phyloP scores from a whole-genome alignment of 2,329 filamentous ascomycete genomes.

The Arthrobotrys sphaeroides region DNA sequence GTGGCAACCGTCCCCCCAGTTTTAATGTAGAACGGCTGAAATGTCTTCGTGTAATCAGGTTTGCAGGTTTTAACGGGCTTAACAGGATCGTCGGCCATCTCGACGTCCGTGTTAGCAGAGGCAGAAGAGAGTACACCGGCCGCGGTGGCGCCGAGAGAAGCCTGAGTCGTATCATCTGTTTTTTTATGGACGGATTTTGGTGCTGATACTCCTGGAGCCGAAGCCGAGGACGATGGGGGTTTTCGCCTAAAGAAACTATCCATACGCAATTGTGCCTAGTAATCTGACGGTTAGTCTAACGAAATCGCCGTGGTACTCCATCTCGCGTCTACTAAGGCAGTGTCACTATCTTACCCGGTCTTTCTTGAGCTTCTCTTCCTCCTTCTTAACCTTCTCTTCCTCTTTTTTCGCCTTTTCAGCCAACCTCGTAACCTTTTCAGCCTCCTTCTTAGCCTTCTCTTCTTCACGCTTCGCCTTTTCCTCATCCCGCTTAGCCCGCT shows the following conservation, averaged over 20 bases:
- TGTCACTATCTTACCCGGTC: conserved; percentile 55
- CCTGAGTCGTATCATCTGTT: conserved; percentile 50
- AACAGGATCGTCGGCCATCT: conserved; percentile 49
- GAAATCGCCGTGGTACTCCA: background rate
- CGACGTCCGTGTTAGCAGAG: conserved; percentile 55
- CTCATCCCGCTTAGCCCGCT: conserved; percentile 63
- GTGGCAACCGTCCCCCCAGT: conserved; percentile 76
- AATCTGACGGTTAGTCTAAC: background rate
- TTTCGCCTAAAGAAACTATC: conserved; percentile 66
- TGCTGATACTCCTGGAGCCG: conserved; percentile 18
- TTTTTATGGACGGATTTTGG: conserved; percentile 43
- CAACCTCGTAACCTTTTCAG: conserved; percentile 63
- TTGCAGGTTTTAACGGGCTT: background rate
- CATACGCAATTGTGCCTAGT: conserved; percentile 65
- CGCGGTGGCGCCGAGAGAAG: background rate
- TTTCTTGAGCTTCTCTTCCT: conserved; percentile 62
- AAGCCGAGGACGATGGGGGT: conserved; percentile 54
- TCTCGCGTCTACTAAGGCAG: conserved; percentile 8
- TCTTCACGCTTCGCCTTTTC: conserved; percentile 60
- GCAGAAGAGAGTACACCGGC: background rate
- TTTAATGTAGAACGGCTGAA: conserved; percentile 83
- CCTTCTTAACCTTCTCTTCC: conserved; percentile 59
- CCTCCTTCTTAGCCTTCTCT: conserved; percentile 59
- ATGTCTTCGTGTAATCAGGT: conserved; percentile 73
- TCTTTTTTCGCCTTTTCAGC: conserved; percentile 61